phyloP scores from a whole-genome alignment of 768 basidiomycete species.

The Boletus huronensis region DNA sequence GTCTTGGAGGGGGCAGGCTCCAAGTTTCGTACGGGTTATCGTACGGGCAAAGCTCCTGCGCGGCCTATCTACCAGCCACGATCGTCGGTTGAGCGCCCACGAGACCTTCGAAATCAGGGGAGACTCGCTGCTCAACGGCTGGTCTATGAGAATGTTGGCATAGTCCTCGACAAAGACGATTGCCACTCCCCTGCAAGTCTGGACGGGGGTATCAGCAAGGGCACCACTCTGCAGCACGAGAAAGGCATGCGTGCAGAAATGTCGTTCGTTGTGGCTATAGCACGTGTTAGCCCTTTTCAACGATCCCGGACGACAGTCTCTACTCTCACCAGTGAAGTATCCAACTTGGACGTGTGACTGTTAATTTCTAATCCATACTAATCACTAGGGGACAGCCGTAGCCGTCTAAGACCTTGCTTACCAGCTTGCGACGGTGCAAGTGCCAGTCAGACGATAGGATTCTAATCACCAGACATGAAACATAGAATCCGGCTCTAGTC shows the following conservation, averaged over 20 bases:
- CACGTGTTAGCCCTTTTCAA: not conserved
- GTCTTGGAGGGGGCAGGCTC: no score
- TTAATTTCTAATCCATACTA: no score
- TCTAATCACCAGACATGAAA: no score
- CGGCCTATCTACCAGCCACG: not conserved
- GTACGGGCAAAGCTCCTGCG: not conserved
- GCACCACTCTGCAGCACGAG: not conserved
- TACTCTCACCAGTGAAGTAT: no score
- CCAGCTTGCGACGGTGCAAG: no score
- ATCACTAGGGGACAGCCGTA: no score
- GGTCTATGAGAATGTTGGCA: not conserved
- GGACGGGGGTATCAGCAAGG: not conserved
- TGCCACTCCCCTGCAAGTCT: slow-evolving; percentile 6
- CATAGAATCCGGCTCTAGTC: no score
- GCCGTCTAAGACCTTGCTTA: no score
- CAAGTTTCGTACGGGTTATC: no score
- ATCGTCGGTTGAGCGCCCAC: not conserved
- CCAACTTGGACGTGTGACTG: no score
- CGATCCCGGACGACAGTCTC: not conserved
- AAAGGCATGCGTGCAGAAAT: slow-evolving; percentile 12
- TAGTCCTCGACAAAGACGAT: slow-evolving; percentile 13
- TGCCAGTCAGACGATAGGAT: no score
- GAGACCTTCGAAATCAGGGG: not conserved
- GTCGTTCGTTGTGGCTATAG: slow-evolving; percentile 24
- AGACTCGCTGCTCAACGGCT: not conserved